Evolutionary conservation across 2,329 filamentous ascomycete species (phyloP).

Genomic region (Neopestalotiopsis sp.): DNA sequence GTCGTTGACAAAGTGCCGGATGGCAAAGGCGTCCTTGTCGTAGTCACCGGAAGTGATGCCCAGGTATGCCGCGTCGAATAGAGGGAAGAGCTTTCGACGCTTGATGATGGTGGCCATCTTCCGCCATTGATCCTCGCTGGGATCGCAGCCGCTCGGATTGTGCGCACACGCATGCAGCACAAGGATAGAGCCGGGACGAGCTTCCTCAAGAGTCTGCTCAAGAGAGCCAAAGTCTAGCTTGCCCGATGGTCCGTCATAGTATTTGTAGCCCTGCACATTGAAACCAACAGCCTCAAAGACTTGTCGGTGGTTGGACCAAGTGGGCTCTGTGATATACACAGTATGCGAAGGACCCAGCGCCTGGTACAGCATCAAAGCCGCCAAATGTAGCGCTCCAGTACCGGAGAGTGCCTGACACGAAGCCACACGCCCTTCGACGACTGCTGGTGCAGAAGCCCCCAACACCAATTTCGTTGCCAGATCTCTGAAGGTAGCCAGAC

Average conservation of each 20-base stretch:
- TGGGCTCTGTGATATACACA: conserved; percentile 45
- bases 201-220: conserved; percentile 33
- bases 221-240: conserved; percentile 40
- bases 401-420: conserved; percentile 45
- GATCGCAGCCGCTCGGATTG: conserved; percentile 49
- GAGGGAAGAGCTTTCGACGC: conserved; percentile 32
- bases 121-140: conserved; percentile 40
- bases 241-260: conserved; percentile 26
- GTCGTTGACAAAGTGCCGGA: conserved; percentile 38
- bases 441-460: too few species aligned
- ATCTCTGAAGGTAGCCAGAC: not conserved
- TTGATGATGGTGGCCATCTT: conserved; percentile 32
- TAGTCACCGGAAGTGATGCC: conserved; percentile 38
- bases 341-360: conserved; percentile 31
- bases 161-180: conserved; percentile 49
- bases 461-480: conserved; percentile 31
- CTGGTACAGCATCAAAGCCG: conserved; percentile 38
- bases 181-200: conserved; percentile 34
- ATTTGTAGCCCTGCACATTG: conserved; percentile 31
- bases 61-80: conserved; percentile 41
- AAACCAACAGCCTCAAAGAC: conserved; percentile 42
- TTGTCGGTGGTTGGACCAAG: conserved; percentile 47
- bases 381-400: conserved; percentile 45
- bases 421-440: not conserved
- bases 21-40: conserved; percentile 37